phyloP scores from a whole-genome alignment of 1,284 basidiomycete species.

The Coniferiporia weirii region DNA sequence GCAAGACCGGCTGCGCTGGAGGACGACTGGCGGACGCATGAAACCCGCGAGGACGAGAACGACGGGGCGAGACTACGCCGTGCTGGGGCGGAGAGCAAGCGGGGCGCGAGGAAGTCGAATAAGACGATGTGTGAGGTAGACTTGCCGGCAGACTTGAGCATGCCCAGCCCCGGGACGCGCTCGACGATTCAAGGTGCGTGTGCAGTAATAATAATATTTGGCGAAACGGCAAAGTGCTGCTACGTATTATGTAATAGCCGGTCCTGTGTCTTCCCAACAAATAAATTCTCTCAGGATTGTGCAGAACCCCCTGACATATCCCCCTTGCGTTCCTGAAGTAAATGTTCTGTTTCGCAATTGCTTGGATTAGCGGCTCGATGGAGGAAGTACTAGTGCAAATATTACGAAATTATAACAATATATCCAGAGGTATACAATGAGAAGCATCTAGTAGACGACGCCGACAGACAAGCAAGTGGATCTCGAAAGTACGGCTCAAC shows the following conservation, averaged over 20 bases:
- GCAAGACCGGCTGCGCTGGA: background rate
- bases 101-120: slow-evolving; percentile 15
- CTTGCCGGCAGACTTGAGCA: background rate
- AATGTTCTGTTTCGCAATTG: slow-evolving; percentile 37
- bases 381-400: background rate
- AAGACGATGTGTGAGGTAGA: background rate
- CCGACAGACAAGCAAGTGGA: too few species aligned
- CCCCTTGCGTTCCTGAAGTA: slow-evolving; percentile 45
- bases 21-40: background rate
- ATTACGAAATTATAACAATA: background rate
- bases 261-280: background rate
- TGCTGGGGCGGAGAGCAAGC: background rate
- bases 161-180: too few species aligned
- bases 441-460: background rate
- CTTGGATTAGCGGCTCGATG: too few species aligned
- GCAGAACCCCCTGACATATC: slow-evolving; percentile 20
- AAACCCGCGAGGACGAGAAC: background rate
- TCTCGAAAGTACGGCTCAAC: too few species aligned
- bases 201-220: too few species aligned
- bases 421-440: background rate
- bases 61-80: background rate
- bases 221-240: background rate
- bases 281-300: background rate
- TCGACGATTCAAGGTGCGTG: too few species aligned
- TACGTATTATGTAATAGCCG: background rate